Evolutionary conservation across 2,329 filamentous ascomycete genomes (phyloP).

Genomic region (Eurotiales sp.): DNA sequence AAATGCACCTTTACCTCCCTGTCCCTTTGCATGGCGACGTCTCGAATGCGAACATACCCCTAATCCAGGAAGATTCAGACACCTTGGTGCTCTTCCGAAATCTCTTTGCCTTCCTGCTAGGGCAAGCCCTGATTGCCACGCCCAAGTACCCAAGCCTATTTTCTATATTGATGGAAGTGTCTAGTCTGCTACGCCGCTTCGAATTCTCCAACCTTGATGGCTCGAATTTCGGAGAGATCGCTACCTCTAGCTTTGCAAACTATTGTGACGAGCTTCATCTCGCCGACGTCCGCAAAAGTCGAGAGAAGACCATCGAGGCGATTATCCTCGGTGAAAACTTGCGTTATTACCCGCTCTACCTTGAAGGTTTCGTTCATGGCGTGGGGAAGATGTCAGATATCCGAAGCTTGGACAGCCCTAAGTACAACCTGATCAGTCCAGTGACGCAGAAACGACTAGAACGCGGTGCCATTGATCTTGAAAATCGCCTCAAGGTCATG

Average conservation of each 20-base stretch:
- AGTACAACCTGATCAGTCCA: conserved; percentile 66
- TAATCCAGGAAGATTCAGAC: conserved; percentile 51
- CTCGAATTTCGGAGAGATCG: conserved; percentile 61
- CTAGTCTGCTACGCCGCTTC: conserved; percentile 54
- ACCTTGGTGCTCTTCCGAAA: conserved; percentile 59
- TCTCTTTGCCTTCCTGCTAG: conserved; percentile 61
- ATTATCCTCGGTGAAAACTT: conserved; percentile 86
- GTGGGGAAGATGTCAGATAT: conserved; percentile 78
- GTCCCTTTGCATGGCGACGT: conserved; percentile 53
- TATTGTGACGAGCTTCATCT: conserved; percentile 75
- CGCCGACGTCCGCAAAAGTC: conserved; percentile 74
- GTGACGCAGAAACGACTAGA: conserved; percentile 77
- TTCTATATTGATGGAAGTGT: conserved; percentile 59
- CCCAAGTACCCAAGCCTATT: conserved; percentile 54
- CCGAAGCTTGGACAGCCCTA: conserved; percentile 63
- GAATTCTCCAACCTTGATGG: conserved; percentile 60
- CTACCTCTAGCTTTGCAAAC: conserved; percentile 46
- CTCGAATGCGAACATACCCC: conserved; percentile 28
- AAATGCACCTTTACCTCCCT: conserved; percentile 57
- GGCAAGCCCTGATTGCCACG: conserved; percentile 59
- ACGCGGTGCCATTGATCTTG: conserved; percentile 74
- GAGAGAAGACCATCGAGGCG: conserved; percentile 84
- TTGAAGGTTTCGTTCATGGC: conserved; percentile 86
- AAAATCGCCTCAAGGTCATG: conserved; percentile 66
- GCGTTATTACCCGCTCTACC: conserved; percentile 76